Base-by-base conservation (phyloP, 164 flowering plant genomes). In the Euptelea pleiosperma region DNA sequence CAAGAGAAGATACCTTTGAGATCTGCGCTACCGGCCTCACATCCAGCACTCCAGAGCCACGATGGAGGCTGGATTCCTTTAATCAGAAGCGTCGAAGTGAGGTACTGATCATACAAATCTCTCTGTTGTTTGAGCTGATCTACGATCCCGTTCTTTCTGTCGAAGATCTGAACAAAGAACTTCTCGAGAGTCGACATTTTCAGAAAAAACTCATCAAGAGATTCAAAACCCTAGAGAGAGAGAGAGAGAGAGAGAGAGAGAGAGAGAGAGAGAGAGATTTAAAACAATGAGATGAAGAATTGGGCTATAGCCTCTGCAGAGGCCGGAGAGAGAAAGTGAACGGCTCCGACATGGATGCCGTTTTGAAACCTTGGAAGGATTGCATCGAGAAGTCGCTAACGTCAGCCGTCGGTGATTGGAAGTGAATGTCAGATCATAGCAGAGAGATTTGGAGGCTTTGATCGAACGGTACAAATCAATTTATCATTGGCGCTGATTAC, bases 41-140 rank as follows among this genome's bases (percentile, higher is more conserved):
- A 52, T 28, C 59, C 65, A 49, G 75, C 47, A 44, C 26, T 60
- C 57, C 46, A 61, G 42, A 90, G 82, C 91, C 96, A 92, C 2
- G 89, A 52, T 35, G 98, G 98, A 64, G 94, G 97, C 16, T 57
- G 60, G 37, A 88, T 66, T 52, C 96, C 97, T 14, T 76, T 74
- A 49, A 88, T 70, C 11, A 90, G 42, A 58, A 74, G 76, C 36
- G 70, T 75, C 21, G 97, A 78, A 42, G 84, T 84, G 61, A 86
- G 83, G 29, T 82, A 69, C 55, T 77, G 91, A 36, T 76, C 77
- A 76, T 70, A 85, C 50, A 73, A 66, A 10, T 75, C 72, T 8
- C 60, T 53, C 63, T 82, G 94, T 11, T 80, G 82, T 69, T 75
- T 74, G 24, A 81, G 80, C 65, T 79, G 82, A 24, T 83, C 83